Conservation (phyloP, 2,329 filamentous ascomycete genomes). For the Fusarium sp. region DNA sequence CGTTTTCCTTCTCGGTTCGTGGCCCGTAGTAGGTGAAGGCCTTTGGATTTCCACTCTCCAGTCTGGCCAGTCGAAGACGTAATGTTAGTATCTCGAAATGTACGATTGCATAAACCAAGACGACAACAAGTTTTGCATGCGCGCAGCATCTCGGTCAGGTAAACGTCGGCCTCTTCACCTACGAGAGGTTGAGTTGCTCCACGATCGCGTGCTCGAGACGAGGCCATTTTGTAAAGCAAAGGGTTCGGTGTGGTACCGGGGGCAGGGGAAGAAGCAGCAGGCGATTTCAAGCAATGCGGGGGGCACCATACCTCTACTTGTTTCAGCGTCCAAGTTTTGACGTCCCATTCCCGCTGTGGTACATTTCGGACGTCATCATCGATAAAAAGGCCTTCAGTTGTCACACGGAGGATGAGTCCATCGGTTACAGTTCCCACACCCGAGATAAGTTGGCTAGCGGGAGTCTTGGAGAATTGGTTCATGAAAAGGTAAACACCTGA, state of each 20-base stretch:
- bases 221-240: constrained; percentile 60
- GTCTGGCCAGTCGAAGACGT: constrained; percentile 55
- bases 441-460: constrained; percentile 87
- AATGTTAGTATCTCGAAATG: constrained; percentile 56
- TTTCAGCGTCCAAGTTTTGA: constrained; percentile 98
- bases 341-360: constrained; percentile 97
- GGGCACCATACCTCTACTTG: constrained; percentile 88
- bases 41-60: constrained; percentile 65
- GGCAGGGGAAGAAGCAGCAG: constrained; percentile 55
- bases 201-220: constrained; percentile 59
- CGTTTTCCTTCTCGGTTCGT: constrained; percentile 74
- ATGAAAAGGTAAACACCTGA: constrained; percentile 93
- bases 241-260: constrained; percentile 53
- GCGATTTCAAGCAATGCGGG: constrained; percentile 66
- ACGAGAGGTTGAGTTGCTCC: constrained; percentile 63
- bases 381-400: constrained; percentile 94
- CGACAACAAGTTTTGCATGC: constrained; percentile 74
- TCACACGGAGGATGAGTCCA: constrained; percentile 89
- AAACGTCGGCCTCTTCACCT: constrained; percentile 74
- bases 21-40: constrained; percentile 71
- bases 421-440: constrained; percentile 89
- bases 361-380: constrained; percentile 94
- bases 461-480: constrained; percentile 87
- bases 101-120: constrained; percentile 60
- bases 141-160: constrained; percentile 69